phyloP scores from a whole-genome alignment of 2,329 filamentous ascomycete species.

The Colletotrichum sp. region DNA sequence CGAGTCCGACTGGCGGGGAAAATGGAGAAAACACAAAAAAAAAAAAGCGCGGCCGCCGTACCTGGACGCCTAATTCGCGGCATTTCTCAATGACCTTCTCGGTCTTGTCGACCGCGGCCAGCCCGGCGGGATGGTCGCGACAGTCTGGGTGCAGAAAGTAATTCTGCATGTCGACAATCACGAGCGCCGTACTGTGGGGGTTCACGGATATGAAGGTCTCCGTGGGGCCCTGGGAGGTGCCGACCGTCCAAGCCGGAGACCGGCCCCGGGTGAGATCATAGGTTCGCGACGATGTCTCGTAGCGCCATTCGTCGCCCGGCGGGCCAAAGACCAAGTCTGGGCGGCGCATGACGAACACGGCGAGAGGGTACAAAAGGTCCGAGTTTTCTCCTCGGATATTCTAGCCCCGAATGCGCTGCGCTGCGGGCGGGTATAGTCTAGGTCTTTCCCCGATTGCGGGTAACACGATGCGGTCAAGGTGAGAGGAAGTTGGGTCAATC shows the following conservation, averaged over 20 bases:
- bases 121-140: slow-evolving; percentile 42
- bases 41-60: slow-evolving; percentile 15
- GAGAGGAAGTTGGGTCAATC: not conserved
- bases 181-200: slow-evolving; percentile 46
- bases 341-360: not conserved
- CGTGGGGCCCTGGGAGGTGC: slow-evolving; percentile 12
- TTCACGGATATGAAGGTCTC: slow-evolving; percentile 37
- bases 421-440: not conserved
- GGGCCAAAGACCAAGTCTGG: slow-evolving; percentile 16
- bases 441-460: slow-evolving; percentile 7
- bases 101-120: slow-evolving; percentile 44
- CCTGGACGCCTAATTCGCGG: slow-evolving; percentile 52
- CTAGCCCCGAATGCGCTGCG: not conserved
- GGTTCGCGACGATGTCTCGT: slow-evolving; percentile 15
- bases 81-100: slow-evolving; percentile 48
- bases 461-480: not conserved
- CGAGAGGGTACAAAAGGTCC: not conserved
- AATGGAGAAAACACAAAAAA: not conserved
- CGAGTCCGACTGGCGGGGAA: slow-evolving; percentile 2
- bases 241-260: slow-evolving; percentile 6
- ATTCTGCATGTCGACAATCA: slow-evolving; percentile 60
- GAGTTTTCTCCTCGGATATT: slow-evolving; percentile 13
- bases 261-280: slow-evolving; percentile 19
- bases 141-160: slow-evolving; percentile 46
- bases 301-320: slow-evolving; percentile 16